These are phyloP conservation scores for Xylaria telfairii DNA, from an alignment of 495 filamentous ascomycete species.

Conservation along the genomic window DNA sequence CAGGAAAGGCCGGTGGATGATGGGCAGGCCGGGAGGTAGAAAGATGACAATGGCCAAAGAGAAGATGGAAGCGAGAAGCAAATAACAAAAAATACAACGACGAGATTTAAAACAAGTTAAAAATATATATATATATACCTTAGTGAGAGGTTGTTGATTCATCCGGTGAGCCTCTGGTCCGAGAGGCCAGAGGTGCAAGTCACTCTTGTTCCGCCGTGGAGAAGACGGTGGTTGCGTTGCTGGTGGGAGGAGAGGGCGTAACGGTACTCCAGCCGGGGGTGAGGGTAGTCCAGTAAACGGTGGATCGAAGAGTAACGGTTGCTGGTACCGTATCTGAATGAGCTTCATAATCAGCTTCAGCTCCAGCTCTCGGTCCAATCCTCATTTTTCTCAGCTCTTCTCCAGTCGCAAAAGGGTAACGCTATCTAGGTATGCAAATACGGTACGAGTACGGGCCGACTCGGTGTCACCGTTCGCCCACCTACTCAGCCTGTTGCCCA, in stretches of 20 bases:
- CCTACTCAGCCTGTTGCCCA: constrained; percentile 6
- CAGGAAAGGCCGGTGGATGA: background rate
- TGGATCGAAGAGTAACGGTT: constrained; percentile 20
- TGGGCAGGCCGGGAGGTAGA: background rate
- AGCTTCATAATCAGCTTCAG: constrained; percentile 24
- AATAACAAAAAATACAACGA: background rate
- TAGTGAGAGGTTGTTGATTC: constrained; percentile 56
- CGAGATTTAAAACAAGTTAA: background rate
- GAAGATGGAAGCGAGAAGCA: background rate
- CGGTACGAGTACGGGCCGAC: background rate
- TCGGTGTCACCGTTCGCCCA: background rate
- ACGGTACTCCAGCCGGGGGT: constrained; percentile 16
- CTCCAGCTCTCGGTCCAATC: constrained; percentile 1
- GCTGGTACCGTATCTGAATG: constrained; percentile 26
- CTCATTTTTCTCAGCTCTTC: background rate
- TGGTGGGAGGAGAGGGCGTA: constrained; percentile 9
- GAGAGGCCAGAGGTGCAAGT: constrained; percentile 47
- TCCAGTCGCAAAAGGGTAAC: constrained; percentile 8
- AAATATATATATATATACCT: constrained; percentile 49
- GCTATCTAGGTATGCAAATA: background rate
- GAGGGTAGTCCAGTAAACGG: constrained; percentile 11
- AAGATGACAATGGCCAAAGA: background rate
- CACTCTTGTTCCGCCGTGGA: constrained; percentile 36
- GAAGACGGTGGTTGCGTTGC: constrained; percentile 26
- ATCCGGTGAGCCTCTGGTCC: constrained; percentile 51